Evolutionary conservation across 1,139 yeast species (phyloP).

Genomic region (Pneumocystis carinii): DNA sequence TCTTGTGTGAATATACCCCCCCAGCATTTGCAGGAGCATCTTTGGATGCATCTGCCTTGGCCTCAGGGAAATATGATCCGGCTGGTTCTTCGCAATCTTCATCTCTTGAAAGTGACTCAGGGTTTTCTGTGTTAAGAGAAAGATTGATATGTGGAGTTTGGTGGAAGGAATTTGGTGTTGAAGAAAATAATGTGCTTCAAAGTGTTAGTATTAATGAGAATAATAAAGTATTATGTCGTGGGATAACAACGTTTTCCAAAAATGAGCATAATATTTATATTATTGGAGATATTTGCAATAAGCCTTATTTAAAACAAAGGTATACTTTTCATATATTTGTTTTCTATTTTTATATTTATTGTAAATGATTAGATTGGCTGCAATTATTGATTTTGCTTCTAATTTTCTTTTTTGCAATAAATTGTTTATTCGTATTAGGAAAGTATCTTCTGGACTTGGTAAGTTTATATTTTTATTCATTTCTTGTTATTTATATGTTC

Average conservation of each 20-base stretch:
- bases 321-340: not conserved
- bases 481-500: not conserved
- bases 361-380: not conserved
- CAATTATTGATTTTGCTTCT: not conserved
- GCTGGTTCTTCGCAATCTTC: not conserved
- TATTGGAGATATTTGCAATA: not conserved
- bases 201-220: not conserved
- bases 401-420: not conserved
- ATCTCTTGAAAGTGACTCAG: not conserved
- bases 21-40: not conserved
- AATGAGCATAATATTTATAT: not conserved
- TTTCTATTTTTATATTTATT: not conserved
- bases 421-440: not conserved
- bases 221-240: not conserved
- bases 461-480: not conserved
- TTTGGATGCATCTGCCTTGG: not conserved
- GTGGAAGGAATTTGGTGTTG: not conserved
- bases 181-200: not conserved
- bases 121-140: not conserved
- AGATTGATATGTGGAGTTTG: not conserved
- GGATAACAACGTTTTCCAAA: not conserved
- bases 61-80: not conserved
- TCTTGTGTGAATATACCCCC: not conserved
- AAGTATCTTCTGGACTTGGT: not conserved
- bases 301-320: not conserved